Evolutionary conservation across 208 protist genomes (phyloP), one percentile per base, ranked within the genome.

Genomic region (Trypanosoma platydactyli): DNA sequence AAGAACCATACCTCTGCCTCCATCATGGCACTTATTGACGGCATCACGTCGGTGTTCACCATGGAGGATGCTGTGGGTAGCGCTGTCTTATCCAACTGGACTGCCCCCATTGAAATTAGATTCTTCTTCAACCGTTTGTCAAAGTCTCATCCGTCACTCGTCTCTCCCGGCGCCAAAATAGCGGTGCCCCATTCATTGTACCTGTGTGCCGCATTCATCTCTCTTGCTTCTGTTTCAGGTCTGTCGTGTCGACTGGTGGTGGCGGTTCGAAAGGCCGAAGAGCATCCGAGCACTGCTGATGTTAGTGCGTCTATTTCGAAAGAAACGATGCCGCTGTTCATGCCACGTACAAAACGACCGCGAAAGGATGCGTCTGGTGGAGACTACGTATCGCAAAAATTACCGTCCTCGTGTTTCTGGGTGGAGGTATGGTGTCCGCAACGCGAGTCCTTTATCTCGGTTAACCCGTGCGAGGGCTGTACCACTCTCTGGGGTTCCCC

Each of bases 371-470:
- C 22, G 55, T 45, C 40, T 15, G 55, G n/a, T 9, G 54, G 15
- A 44, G 69, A 77, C 22, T 45, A 71, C 50, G 20, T 71, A 11
- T 83, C 81, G 0, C 76, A 81, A 57, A 86, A 82, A 50, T 57
- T 88, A 11, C 87, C 84, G 16, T 83, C 74, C 11, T 92, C 84
- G 35, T 94, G 84, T 64, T 92, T 88, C 58, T 96, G 91, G 91
- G 76, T 86, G 18, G 88, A 96, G 61, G 91, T 96, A 58, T 96
- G 91, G 91, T 85, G 85, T 40, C 66, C 77, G 5, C 80, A 92
- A 56, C 76, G 87, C n/a, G 64, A 90, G 50, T 77, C 48, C 33
- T 96, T 86, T 59, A 72, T 96, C 25, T 85, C 91, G 1, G 86
- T 94, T 11, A 96, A 96, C 51, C 88, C 91, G 18, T 94, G 87